Evolutionary conservation across 163 green algal genomes (phyloP), one percentile per base, ranked within the genome.

Genomic region (Scenedesmus sp.): DNA sequence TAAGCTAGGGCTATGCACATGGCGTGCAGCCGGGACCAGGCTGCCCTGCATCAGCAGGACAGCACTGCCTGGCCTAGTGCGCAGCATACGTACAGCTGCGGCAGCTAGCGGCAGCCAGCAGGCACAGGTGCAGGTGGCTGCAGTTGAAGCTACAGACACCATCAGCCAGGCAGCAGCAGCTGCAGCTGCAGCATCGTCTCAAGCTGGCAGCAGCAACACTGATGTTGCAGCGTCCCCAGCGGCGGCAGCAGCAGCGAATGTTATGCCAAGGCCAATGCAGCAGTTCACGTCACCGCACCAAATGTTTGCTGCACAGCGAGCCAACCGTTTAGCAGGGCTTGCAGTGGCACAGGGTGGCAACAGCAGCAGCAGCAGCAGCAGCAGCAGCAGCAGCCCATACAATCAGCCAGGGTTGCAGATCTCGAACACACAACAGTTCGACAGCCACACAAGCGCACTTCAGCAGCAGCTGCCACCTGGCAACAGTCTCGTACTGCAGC

Each of bases 61-160:
- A 67, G 26, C 82, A 88, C 54, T 2, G 12, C 26, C 7, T 60
- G 20, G 62, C n/a, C 57, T 81, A 26, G 34, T 62, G 55, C 57
- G n/a, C 84, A 89, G 84, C 57, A 57, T 62, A 55, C 60, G 46
- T 82, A 59, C 59, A 54, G 8, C 70, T n/a, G n/a, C 88, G 88
- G 88, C 88, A 88, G 57, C 88, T 52, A 13, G 23, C 56, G 57
- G 77, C 74, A 86, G 67, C 55, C 60, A 82, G 84, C 83, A 76
- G 52, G 70, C 70, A 52, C 5, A 6, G 13, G 3, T 66, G 62
- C 84, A 56, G 12, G 4, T 15, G 46, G 23, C 59, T 6, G 4
- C 56, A 52, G 55, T 2, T 67, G 12, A 23, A 81, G 55, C 6
- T 4, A 2, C 12, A 3, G 62, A 34, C 60, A 12, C 23, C 8